Base-by-base conservation (phyloP, 2,329 filamentous ascomycete species). In the Colletotrichum limetticola region DNA sequence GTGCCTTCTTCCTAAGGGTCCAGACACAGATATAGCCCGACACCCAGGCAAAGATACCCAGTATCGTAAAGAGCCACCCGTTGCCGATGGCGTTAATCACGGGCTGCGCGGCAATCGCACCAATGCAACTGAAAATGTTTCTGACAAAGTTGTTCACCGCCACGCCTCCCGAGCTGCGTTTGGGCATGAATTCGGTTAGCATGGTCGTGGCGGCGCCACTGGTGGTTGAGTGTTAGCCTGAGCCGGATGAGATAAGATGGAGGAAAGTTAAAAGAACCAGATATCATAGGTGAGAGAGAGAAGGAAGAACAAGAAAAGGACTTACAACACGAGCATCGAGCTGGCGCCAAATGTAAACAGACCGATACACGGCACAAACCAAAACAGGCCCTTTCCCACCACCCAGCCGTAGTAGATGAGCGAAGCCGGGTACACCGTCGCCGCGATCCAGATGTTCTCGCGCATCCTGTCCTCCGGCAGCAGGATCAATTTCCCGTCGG, bases 151-250 rank as follows among this genome's bases (percentile, higher is more conserved):
- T 96, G 81, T 96, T 95, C 56, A 95, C 85, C 0, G 94, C 94
- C 3, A 96, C 93, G 1, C 93, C 94, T 12, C 89, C 89, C 4
- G 91, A 93, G 62, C 91, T 92, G 74, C 88, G 87, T 55, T 90
- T 87, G 16, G 93, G 93, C 86, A 96, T 92, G 78, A 96, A 95
- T 79, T 97, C 94, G 0, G 94, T 96, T 76, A 97, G 85, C 93
- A 97, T 95, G 0, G 94, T 97, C 0, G 93, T 95, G 0, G 90
- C 87, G 76, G 91, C 88, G 61, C 90, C 88, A 82, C 83, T 85
- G 24, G 19, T 28, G 46, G 30, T 32, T 0, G 16, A 22, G 3
- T 32, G 61, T 77, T 72, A 78, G 76, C 53, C 49, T 8, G 26
- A n/a, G 24, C 26, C 52, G 42, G 26, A 22, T 12, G 24, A 56